A percentile compares a stretch with the other conserved stretches of the same genome.
phyloP scores from a whole-genome alignment of 1,284 basidiomycete genomes.

The Fomitopsis palustris region DNA sequence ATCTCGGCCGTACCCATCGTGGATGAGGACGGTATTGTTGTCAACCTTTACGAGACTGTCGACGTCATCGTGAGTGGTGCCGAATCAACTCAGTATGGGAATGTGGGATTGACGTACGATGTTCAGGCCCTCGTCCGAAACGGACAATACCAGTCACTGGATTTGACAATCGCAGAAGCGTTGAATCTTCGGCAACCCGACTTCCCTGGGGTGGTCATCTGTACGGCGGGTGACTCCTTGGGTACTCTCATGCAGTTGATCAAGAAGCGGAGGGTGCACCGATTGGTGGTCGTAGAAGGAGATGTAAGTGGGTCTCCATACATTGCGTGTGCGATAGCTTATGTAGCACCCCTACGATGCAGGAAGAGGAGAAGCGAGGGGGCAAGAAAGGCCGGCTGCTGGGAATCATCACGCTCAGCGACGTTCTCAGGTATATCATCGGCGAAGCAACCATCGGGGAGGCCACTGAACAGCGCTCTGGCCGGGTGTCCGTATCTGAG shows the following conservation, averaged over 20 bases:
- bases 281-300: conserved; percentile 89
- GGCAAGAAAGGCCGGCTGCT: conserved; percentile 83
- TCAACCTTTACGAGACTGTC: conserved; percentile 98
- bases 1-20: conserved; percentile 98
- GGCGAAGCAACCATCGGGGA: conserved; percentile 56
- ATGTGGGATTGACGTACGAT: neutral
- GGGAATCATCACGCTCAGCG: conserved; percentile 89
- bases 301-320: conserved; percentile 45
- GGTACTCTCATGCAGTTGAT: conserved; percentile 90
- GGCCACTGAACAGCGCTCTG: conserved; percentile 1
- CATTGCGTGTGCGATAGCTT: conserved; percentile 10
- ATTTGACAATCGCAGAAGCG: conserved; percentile 93
- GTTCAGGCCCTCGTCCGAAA: conserved; percentile 90
- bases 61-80: conserved; percentile 87
- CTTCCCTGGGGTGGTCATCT: conserved; percentile 95
- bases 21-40: conserved; percentile 89
- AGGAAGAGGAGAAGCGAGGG: conserved; percentile 75
- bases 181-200: conserved; percentile 89
- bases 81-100: neutral
- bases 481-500: neutral
- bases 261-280: conserved; percentile 90
- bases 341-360: neutral
- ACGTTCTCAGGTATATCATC: conserved; percentile 86
- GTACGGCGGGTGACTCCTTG: conserved; percentile 91
- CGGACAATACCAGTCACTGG: conserved; percentile 91